Percentiles rank a stretch among this genome's conserved stretches.
Evolutionary conservation across 495 filamentous ascomycete genomes (phyloP).

Genomic region (Penicillium bialowiezense): DNA sequence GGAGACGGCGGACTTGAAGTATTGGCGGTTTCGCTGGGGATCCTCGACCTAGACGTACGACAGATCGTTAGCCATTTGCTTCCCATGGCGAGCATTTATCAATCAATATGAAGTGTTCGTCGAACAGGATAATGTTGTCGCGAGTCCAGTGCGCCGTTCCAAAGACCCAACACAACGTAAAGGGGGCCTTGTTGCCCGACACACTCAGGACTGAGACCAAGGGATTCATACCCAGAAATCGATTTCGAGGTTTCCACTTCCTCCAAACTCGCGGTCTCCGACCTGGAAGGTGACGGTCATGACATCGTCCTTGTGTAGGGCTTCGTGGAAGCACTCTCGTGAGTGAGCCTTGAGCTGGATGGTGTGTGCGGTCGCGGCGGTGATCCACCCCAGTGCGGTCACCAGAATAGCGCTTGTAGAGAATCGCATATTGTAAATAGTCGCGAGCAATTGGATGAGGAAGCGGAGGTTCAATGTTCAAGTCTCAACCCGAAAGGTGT

Average conservation of each 20-base stretch:
- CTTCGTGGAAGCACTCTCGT: conserved; percentile 96
- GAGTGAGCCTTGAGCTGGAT: conserved; percentile 90
- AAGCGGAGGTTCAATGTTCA: conserved; percentile 6
- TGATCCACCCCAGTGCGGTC: conserved; percentile 62
- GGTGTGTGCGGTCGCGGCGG: conserved; percentile 74
- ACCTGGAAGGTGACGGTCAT: conserved; percentile 99
- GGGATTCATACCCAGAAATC: conserved; percentile 88
- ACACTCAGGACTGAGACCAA: background rate
- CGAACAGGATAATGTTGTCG: too few relatives aligned
- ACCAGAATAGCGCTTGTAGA: conserved; percentile 53
- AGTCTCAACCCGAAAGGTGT: conserved; percentile 39
- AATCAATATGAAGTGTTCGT: background rate
- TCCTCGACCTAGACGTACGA: conserved; percentile 65
- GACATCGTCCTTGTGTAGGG: conserved; percentile 85
- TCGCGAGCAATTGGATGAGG: background rate
- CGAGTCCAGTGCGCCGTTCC: too few relatives aligned
- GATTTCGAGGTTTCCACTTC: conserved; percentile 90
- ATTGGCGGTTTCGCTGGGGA: conserved; percentile 67
- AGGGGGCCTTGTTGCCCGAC: background rate
- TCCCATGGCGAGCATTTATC: background rate
- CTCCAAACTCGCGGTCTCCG: conserved; percentile 92
- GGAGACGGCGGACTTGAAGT: conserved; percentile 73
- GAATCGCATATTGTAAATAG: conserved; percentile 49
- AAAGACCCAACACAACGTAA: background rate
- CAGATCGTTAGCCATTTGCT: conserved; percentile 11